Evolutionary conservation across 2,329 filamentous ascomycete species (phyloP).

Genomic region (Microdochium paspali): DNA sequence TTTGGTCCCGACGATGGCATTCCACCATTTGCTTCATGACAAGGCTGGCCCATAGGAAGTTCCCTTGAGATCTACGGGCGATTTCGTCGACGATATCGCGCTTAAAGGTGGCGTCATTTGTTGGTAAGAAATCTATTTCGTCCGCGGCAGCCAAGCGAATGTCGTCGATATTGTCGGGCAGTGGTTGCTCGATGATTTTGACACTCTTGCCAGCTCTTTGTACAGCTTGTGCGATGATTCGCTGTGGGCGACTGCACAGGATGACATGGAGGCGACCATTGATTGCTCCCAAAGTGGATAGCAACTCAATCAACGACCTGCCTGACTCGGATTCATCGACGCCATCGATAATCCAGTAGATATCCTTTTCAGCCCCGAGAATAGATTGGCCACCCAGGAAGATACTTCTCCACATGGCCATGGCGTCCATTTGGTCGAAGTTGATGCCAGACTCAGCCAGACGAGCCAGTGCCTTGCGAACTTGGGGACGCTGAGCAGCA

Average conservation of each 20-base stretch:
- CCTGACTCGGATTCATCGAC: conserved; percentile 4
- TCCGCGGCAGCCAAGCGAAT: conserved; percentile 7
- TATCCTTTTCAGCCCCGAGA: not conserved
- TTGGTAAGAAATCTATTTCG: conserved; percentile 7
- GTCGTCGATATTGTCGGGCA: conserved; percentile 7
- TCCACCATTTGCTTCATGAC: conserved; percentile 6
- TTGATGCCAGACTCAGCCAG: conserved; percentile 1
- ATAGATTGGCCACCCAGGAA: not conserved
- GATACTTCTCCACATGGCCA: conserved; percentile 1
- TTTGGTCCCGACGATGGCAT: conserved; percentile 9
- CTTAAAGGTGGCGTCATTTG: conserved; percentile 6
- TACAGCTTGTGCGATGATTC: conserved; percentile 4
- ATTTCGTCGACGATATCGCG: not conserved
- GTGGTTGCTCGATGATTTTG: conserved; percentile 1
- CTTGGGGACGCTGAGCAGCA: conserved; percentile 1
- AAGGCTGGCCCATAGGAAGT: conserved; percentile 11
- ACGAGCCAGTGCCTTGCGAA: not conserved
- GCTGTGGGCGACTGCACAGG: conserved; percentile 4
- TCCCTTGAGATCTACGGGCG: conserved; percentile 5
- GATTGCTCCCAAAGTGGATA: not conserved
- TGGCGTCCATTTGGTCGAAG: not conserved
- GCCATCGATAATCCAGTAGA: conserved; percentile 4
- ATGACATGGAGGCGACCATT: conserved; percentile 2
- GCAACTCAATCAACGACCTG: conserved; percentile 1
- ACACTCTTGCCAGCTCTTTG: conserved; percentile 4